Conservation (phyloP, 331 rosid genomes). For the Pyracantha coccinea region DNA sequence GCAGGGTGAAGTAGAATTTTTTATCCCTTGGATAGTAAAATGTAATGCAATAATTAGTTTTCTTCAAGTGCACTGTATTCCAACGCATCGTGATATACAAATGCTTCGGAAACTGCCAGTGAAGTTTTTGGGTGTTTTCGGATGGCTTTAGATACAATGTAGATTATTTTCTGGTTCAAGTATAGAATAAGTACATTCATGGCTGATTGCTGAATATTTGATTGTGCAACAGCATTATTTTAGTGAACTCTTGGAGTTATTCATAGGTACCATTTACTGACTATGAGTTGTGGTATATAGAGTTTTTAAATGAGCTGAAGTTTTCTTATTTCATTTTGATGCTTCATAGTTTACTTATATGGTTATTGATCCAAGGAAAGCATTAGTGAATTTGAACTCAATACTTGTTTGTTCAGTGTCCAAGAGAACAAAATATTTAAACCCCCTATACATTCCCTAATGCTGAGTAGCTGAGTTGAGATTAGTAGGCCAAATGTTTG, state of each 20-base stretch:
- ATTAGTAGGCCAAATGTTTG: not conserved
- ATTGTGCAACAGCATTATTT: not conserved
- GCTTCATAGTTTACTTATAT: not conserved
- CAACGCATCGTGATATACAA: not conserved
- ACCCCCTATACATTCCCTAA: not conserved
- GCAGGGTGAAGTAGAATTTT: not conserved
- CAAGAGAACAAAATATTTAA: not conserved
- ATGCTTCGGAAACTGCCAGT: constrained; percentile 2
- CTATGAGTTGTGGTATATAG: not conserved
- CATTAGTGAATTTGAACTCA: not conserved
- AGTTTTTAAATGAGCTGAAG: not conserved
- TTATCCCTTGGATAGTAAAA: not conserved
- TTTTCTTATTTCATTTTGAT: not conserved
- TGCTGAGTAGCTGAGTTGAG: not conserved
- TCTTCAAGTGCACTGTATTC: not conserved
- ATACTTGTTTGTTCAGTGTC: not conserved
- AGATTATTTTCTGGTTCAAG: constrained; percentile 6
- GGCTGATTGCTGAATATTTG: not conserved
- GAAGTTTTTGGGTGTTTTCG: not conserved
- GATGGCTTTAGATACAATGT: constrained; percentile 3
- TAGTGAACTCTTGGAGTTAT: not conserved
- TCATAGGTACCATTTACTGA: not conserved
- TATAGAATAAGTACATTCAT: not conserved
- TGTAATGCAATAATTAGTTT: not conserved
- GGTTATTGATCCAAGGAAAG: not conserved